phyloP scores from a whole-genome alignment of 495 filamentous ascomycete genomes.

The Penicillium simplicissimum region DNA sequence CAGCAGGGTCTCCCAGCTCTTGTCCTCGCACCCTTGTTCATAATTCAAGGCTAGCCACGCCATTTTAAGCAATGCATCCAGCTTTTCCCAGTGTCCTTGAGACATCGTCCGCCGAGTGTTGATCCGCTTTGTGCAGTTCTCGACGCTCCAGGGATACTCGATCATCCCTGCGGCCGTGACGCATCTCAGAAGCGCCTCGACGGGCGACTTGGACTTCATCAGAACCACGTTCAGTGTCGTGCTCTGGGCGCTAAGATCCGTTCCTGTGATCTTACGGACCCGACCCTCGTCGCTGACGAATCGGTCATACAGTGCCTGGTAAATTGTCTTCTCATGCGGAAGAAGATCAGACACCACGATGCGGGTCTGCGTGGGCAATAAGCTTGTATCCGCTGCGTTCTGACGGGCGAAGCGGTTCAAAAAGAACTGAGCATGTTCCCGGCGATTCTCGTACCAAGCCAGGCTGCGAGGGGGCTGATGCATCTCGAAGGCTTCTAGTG shows the following conservation, averaged over 20 bases:
- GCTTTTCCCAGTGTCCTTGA: not conserved
- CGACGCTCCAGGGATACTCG: constrained; percentile 6
- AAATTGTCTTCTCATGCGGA: constrained; percentile 45
- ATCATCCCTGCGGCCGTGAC: constrained; percentile 36
- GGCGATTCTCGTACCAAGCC: constrained; percentile 53
- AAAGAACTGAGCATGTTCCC: constrained; percentile 53
- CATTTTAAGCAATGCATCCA: not conserved
- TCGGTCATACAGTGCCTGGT: constrained; percentile 48
- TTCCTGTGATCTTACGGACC: constrained; percentile 27
- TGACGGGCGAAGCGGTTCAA: constrained; percentile 54
- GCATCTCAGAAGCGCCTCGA: constrained; percentile 52
- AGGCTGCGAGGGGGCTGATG: constrained; percentile 44
- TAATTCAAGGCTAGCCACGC: not conserved
- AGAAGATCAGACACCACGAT: constrained; percentile 39
- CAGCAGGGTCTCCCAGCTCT: not conserved
- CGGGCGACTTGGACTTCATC: constrained; percentile 36
- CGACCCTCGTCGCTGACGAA: constrained; percentile 46
- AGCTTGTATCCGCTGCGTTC: constrained; percentile 49
- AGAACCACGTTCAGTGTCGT: constrained; percentile 42
- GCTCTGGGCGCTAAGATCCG: constrained; percentile 34
- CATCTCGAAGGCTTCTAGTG: constrained; percentile 50
- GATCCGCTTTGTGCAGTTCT: constrained; percentile 7
- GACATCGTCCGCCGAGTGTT: not conserved
- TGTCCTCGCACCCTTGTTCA: too few relatives aligned
- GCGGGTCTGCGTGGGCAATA: constrained; percentile 42